These are phyloP conservation scores for Eutypella sp. DNA, from an alignment of 2,329 filamentous ascomycete genomes.

Conservation along the genomic window DNA sequence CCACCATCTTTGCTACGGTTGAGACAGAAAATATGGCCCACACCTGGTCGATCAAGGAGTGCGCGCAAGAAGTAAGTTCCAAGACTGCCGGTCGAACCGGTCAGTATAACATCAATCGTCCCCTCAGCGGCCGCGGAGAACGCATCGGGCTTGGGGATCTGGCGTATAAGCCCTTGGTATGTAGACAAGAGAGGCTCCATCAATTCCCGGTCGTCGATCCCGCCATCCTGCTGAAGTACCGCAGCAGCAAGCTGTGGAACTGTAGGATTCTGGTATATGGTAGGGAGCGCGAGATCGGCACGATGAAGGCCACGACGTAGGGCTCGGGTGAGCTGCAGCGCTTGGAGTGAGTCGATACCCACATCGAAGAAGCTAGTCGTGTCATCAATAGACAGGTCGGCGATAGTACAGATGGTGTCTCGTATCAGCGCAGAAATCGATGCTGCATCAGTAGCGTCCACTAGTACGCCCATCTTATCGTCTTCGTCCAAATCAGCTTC, in stretches of 20 bases:
- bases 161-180: constrained; percentile 11
- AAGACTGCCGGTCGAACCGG: constrained; percentile 22
- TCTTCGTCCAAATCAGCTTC: constrained; percentile 8
- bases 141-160: constrained; percentile 8
- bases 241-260: constrained; percentile 10
- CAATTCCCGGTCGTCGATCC: constrained; percentile 3
- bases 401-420: constrained; percentile 2
- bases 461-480: not conserved
- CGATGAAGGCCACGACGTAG: constrained; percentile 8
- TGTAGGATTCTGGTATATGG: constrained; percentile 12
- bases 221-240: constrained; percentile 2
- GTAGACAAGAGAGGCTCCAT: constrained; percentile 11
- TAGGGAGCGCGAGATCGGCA: constrained; percentile 7
- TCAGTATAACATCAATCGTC: constrained; percentile 16
- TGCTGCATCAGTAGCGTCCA: constrained; percentile 1
- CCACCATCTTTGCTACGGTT: constrained; percentile 19
- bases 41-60: constrained; percentile 8
- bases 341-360: constrained; percentile 16
- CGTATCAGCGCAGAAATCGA: constrained; percentile 3
- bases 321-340: constrained; percentile 10
- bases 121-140: not conserved
- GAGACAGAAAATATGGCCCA: constrained; percentile 23
- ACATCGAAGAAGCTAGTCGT: constrained; percentile 10
- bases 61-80: constrained; percentile 17
- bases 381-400: constrained; percentile 6